Evolutionary conservation across 495 filamentous ascomycete genomes (phyloP), one percentile per base, ranked within the genome.

Genomic region (Cryomyces minteri): DNA sequence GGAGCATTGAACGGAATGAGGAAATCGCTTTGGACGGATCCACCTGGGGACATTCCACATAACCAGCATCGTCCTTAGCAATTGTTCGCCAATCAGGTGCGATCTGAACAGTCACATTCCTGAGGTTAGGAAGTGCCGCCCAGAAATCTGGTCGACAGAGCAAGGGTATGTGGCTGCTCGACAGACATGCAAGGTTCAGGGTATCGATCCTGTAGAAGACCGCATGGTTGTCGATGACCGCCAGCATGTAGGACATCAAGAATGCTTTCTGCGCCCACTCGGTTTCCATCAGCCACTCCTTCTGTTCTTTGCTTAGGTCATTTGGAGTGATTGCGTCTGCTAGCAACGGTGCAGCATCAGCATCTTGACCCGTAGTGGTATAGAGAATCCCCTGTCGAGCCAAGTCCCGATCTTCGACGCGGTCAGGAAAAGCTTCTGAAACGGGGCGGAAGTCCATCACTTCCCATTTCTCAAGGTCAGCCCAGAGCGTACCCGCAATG

Each of bases 211-310:
- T 49, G 6, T 40, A 11, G 43, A 74, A 74, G 8, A 49, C 63
- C 1, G 30, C 14, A 5, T 58, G 50, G 31, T 73, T 72, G 43
- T 73, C 70, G 4, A 69, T 60, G 14, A 74, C 51, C 4, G 72
- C 61, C 25, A 75, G 58, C 45, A 67, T 60, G 50, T 74, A 76
- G 3, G 71, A 71, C 9, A 67, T 64, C 25, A 79, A 56, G 38
- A 79, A 72, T 4, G 72, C 74, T 25, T 62, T 51, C 47, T 79
- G 72, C 5, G 74, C 72, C 66, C 72, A 72, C 30, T 70, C 63
- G 12, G 67, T 70, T 51, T 77, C 70, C 28, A 71, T 54, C 7
- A 79, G 52, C 69, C 73, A 72, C 51, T 75, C 70, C 34, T 59
- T 66, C 55, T 79, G 74, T 5, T 66, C 54, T n/a, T 59, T 58